Percentiles rank a stretch among this genome's conserved stretches.
These are phyloP conservation scores for Blechomonas ayalai DNA, from an alignment of 208 protist genomes.

Conservation along the genomic window DNA sequence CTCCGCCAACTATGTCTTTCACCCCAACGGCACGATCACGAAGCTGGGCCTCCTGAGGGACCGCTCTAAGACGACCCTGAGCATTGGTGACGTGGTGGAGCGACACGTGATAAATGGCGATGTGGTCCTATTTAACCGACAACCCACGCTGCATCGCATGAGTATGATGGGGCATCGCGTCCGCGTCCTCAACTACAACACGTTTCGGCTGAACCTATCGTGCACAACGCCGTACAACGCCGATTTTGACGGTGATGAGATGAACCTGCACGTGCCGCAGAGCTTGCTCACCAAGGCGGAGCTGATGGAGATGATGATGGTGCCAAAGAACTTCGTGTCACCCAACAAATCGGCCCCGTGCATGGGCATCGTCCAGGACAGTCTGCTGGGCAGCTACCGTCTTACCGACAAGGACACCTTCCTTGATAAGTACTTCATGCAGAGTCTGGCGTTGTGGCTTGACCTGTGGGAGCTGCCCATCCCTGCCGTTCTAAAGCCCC, in stretches of 20 bases:
- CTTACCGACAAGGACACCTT: constrained; percentile 97
- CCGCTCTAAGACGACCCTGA: constrained; percentile 80
- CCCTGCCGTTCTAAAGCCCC: constrained; percentile 97
- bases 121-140: constrained; percentile 99
- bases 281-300: constrained; percentile 95
- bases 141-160: constrained; percentile 99
- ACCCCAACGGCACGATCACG: constrained; percentile 79
- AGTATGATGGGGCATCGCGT: constrained; percentile 99
- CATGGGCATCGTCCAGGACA: constrained; percentile 99
- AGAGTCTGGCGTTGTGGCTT: constrained; percentile 98
- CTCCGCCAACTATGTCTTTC: constrained; percentile 95
- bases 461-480: constrained; percentile 93
- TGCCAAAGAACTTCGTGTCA: constrained; percentile 99
- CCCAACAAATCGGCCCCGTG: constrained; percentile 97
- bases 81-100: constrained; percentile 94
- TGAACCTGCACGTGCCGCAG: constrained; percentile 99
- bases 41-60: constrained; percentile 88
- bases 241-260: constrained; percentile 99
- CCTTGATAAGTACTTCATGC: constrained; percentile 94
- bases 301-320: constrained; percentile 98
- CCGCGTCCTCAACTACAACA: constrained; percentile 97
- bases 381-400: constrained; percentile 91
- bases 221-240: constrained; percentile 99
- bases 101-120: constrained; percentile 98
- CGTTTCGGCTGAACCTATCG: constrained; percentile 99